Base-by-base conservation (phyloP, 169 alveolate species). In the Eimeria tenella region DNA sequence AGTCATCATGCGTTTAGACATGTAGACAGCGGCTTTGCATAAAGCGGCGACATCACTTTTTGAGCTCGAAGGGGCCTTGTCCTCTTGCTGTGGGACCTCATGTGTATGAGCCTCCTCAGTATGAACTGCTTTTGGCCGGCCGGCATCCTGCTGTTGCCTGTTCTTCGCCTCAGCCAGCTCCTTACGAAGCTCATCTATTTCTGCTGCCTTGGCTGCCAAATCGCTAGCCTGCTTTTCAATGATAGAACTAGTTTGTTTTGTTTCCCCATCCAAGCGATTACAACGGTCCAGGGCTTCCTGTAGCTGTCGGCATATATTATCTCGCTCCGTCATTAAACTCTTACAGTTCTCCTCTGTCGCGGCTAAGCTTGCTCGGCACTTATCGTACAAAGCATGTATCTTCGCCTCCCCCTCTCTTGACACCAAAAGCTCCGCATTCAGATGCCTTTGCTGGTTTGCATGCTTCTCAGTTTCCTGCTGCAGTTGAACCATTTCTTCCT, bases 381-480 rank as follows among this genome's bases (percentile, higher is more conserved):
- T 21, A 6, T 74, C 84, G 42, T 31, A 6, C 60, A 49, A 56
- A 10, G 84, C 84, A 15, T 60, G 84, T 42, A 31, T 60, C 84
- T 74, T 60, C 19, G 49, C 84, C 17, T 74, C 84, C 15, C 17
- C 52, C n/a, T 5, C 60, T 50, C 84, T 74, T 60, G 63, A 74
- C 84, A 10, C 63, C 42, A 25, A 56, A 52, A 52, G 71, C 73
- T 81, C 89, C 31, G 89, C 71, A 25, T 21, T 63, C 25, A 58
- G 74, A 50, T n/a, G 52, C 89, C 25, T 50, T 70, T 23, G 89
- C 21, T n/a, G 89, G 31, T 17, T 25, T 55, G 53, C 73, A 9
- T 53, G 89, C 25, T 19, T 81, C 89, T 21, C 58, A 53, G 10
- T 53, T 70, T 58, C 17, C 71, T 56, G 71, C 55, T 81, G 89